Evolutionary conservation across 202 grass and related monocot species (phyloP).

Genomic region (Zoysia matrella): DNA sequence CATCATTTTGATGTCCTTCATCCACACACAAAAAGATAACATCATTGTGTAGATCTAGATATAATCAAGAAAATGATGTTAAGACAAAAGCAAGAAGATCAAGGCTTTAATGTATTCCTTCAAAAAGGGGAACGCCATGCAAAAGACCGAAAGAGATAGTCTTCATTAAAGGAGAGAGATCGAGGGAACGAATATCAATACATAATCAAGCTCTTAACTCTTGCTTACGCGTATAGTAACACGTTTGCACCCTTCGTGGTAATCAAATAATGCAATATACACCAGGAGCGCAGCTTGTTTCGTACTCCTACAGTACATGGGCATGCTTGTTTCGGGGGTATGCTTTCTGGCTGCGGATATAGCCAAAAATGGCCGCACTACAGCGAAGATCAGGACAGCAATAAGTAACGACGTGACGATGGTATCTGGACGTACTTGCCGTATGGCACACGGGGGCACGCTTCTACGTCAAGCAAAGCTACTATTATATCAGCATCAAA

Average conservation of each 20-base stretch:
- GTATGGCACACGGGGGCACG: background rate
- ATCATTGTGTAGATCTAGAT: background rate
- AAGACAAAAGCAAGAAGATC: constrained; percentile 3
- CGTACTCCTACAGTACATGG: background rate
- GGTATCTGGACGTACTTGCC: background rate
- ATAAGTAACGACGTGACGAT: background rate
- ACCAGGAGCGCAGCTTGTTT: background rate
- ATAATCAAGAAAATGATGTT: background rate
- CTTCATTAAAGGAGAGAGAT: background rate
- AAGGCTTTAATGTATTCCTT: background rate
- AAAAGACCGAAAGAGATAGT: background rate
- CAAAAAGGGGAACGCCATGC: background rate
- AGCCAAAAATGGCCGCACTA: background rate
- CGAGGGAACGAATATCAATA: background rate
- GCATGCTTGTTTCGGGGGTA: background rate
- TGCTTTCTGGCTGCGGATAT: background rate
- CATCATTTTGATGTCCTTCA: background rate
- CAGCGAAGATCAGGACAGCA: constrained; percentile 8
- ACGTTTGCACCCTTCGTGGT: background rate
- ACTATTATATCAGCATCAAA: background rate
- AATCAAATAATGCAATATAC: background rate
- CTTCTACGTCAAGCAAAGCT: constrained; percentile 18
- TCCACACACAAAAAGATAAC: background rate
- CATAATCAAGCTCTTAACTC: background rate
- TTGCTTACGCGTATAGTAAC: background rate